Base-by-base conservation (phyloP, 306 rosid species). In the Castanopsis chinensis region DNA sequence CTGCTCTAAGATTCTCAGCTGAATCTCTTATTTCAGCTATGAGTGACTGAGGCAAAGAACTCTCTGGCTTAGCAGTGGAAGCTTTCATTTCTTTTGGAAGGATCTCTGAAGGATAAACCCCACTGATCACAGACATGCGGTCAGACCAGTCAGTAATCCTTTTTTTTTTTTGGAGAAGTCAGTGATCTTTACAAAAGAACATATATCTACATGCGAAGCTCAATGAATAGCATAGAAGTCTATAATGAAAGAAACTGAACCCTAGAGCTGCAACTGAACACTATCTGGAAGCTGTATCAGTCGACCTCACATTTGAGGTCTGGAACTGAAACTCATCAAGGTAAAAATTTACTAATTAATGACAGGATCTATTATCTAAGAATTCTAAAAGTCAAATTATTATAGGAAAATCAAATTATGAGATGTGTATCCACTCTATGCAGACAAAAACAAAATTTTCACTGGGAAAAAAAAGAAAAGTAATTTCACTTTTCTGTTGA, bases 31-130 rank as follows among this genome's bases (percentile, higher is more conserved):
- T 78, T 82, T 85, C 82, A 69, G 72, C 83, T 73, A 75, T 74
- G 51, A 91, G 80, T 18, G 91, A 81, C 58, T 75, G 65, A 19
- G 87, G 82, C 57, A 74, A 75, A 19, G 85, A 21, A 59, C 80
- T 84, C 33, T 81, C 80, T 49, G 79, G 70, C 20, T 61, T 80
- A 20, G 55, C 28, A 54, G 54, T 51, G 35, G 81, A 71, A 81
- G 78, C 86, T 56, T 76, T 80, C 23, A 90, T 75, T 81, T 84
- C 80, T 80, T 71, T 85, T 19, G 94, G 98, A 89, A 95, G 81
- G 75, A 89, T 85, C 74, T 90, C 92, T 3, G 82, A 76, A 75
- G 99, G 97, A 82, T 95, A 95, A 49, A 74, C 84, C 51, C 97
- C 97, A 71, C 98, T 92, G 97, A 87, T 75, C 84, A 85, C 49